Evolutionary conservation across 345 rosid species (phyloP).

Genomic region (Salix suchowensis): DNA sequence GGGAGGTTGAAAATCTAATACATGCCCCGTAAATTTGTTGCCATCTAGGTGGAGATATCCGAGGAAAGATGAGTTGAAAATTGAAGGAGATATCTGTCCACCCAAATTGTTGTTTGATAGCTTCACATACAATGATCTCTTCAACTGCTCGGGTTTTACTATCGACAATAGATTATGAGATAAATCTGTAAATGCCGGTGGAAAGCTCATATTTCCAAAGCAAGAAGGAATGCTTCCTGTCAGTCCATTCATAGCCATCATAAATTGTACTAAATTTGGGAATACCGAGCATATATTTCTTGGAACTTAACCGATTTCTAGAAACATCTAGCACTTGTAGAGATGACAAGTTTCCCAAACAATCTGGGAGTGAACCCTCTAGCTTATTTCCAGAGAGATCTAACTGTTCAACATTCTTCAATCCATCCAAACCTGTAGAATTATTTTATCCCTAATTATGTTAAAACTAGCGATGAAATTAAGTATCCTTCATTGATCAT

Average conservation of each 20-base stretch:
- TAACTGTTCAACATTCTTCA: too few relatives aligned
- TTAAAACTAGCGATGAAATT: too few relatives aligned
- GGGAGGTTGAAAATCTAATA: neutral
- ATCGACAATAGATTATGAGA: neutral
- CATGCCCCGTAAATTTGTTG: neutral
- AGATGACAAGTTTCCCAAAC: too few relatives aligned
- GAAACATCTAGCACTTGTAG: too few relatives aligned
- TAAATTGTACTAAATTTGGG: neutral
- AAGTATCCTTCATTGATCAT: too few relatives aligned
- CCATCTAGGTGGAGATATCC: neutral
- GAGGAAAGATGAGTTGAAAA: neutral
- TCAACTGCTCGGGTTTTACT: neutral
- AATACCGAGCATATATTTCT: neutral
- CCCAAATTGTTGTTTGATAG: neutral
- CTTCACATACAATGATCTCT: neutral
- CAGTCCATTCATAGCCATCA: conserved; percentile 6
- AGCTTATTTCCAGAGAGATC: too few relatives aligned
- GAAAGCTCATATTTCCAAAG: neutral
- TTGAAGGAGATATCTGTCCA: neutral
- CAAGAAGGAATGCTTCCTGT: conserved; percentile 24
- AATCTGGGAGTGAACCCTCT: too few relatives aligned
- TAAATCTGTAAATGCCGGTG: neutral
- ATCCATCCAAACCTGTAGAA: too few relatives aligned
- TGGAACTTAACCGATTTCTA: too few relatives aligned
- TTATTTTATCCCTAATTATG: too few relatives aligned